Evolutionary conservation across 2,329 filamentous ascomycete genomes (phyloP).

Genomic region (Scorias spongiosa): DNA sequence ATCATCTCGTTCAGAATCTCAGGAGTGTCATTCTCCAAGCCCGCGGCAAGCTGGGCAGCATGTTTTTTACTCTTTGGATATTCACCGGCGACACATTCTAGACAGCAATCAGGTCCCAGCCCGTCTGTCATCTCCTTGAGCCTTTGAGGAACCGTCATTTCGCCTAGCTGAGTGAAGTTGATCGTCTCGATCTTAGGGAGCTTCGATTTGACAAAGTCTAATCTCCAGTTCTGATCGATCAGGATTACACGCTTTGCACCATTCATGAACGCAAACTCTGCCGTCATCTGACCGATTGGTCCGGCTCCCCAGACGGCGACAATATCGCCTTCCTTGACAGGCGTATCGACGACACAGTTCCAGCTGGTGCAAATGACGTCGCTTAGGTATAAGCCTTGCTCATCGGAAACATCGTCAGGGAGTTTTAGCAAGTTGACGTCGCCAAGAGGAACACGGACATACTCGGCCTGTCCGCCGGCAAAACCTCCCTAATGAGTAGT

Average conservation of each 20-base stretch:
- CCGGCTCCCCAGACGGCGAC: conserved; percentile 82
- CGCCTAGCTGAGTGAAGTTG: conserved; percentile 50
- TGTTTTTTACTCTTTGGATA: conserved; percentile 48
- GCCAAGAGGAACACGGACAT: conserved; percentile 64
- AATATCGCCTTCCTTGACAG: conserved; percentile 58
- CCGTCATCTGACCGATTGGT: conserved; percentile 69
- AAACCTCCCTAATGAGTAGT: too few species aligned
- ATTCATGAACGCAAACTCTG: conserved; percentile 50
- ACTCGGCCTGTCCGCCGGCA: conserved; percentile 77
- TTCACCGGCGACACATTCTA: conserved; percentile 54
- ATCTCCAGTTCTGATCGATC: conserved; percentile 58
- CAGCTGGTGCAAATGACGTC: conserved; percentile 73
- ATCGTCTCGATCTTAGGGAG: conserved; percentile 53
- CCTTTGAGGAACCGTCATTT: conserved; percentile 46
- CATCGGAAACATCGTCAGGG: conserved; percentile 65
- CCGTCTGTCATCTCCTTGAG: conserved; percentile 60
- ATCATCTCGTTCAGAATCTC: conserved; percentile 73
- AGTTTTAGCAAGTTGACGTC: conserved; percentile 70
- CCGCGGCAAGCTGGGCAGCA: conserved; percentile 43
- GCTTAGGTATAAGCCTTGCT: conserved; percentile 67
- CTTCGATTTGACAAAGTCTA: conserved; percentile 51
- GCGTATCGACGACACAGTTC: conserved; percentile 71
- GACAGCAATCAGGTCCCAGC: conserved; percentile 53
- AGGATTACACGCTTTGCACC: conserved; percentile 64
- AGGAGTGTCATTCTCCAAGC: conserved; percentile 70